phyloP scores from a whole-genome alignment of 2,329 filamentous ascomycete species.

The Aureobasidium sp. region DNA sequence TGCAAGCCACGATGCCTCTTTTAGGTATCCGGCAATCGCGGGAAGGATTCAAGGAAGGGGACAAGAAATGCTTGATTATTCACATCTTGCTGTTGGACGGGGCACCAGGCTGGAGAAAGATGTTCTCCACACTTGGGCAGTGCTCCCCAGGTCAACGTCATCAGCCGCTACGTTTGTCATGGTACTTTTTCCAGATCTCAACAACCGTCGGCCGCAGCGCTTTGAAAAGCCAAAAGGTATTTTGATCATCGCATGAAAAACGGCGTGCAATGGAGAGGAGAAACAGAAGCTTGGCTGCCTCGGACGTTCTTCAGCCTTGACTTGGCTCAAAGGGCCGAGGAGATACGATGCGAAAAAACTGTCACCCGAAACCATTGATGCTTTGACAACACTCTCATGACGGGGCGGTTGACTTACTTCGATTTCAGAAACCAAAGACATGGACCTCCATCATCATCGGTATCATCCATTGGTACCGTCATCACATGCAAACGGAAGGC shows the following conservation, averaged over 20 bases:
- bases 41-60: not conserved
- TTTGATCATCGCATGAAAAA: not conserved
- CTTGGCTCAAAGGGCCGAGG: not conserved
- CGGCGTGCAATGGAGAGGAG: not conserved
- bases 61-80: not conserved
- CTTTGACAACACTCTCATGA: too few species aligned
- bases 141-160: not conserved
- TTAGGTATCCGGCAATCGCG: not conserved
- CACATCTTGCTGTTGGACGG: not conserved
- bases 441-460: not conserved
- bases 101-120: too few species aligned
- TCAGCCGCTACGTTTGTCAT: not conserved
- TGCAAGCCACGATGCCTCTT: not conserved
- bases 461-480: not conserved
- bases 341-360: not conserved
- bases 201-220: not conserved
- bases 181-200: not conserved
- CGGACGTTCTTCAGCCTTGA: not conserved
- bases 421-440: not conserved
- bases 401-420: not conserved
- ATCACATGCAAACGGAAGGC: not conserved
- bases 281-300: too few species aligned
- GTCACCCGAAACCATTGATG: not conserved
- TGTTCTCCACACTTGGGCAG: not conserved
- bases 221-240: not conserved